Evolutionary conservation across 2,329 filamentous ascomycete genomes (phyloP).

Genomic region (Clarireedia paspali): DNA sequence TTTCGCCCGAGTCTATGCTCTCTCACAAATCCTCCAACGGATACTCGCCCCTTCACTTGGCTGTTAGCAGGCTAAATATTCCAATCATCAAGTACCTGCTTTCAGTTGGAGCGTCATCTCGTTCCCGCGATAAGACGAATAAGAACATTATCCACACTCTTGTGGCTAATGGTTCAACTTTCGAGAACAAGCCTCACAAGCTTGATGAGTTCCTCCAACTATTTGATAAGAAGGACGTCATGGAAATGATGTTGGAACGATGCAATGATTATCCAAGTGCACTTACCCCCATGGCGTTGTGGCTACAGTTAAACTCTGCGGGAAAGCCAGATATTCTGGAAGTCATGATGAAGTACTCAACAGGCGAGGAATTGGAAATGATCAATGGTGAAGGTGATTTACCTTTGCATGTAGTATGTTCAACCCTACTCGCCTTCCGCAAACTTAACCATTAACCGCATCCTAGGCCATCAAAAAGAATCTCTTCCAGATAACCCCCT

Average conservation of each 20-base stretch:
- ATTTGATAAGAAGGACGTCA: conserved; percentile 48
- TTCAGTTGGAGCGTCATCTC: conserved; percentile 61
- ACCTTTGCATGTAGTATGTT: conserved; percentile 50
- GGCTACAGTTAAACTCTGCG: conserved; percentile 25
- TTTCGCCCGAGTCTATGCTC: conserved; percentile 48
- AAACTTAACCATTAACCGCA: conserved; percentile 26
- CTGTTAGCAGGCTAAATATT: conserved; percentile 48
- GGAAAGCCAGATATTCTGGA: conserved; percentile 36
- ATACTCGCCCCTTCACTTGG: conserved; percentile 61
- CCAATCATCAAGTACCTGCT: conserved; percentile 54
- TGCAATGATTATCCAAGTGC: conserved; percentile 43
- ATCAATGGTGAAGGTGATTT: conserved; percentile 61
- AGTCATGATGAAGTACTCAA: conserved; percentile 46
- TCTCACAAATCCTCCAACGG: conserved; percentile 52
- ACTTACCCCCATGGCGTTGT: conserved; percentile 56
- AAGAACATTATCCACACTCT: conserved; percentile 64
- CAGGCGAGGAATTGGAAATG: conserved; percentile 47
- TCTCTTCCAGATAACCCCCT: conserved; percentile 15
- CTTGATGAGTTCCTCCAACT: conserved; percentile 46
- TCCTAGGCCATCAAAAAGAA: conserved; percentile 28
- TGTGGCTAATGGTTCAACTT: conserved; percentile 14
- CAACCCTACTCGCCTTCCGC: conserved; percentile 28
- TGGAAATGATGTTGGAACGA: conserved; percentile 51
- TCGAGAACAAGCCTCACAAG: conserved; percentile 1
- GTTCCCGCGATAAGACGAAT: conserved; percentile 49